phyloP scores from a whole-genome alignment of 1,139 yeast species.

The Lodderomyces metapsilosis region DNA sequence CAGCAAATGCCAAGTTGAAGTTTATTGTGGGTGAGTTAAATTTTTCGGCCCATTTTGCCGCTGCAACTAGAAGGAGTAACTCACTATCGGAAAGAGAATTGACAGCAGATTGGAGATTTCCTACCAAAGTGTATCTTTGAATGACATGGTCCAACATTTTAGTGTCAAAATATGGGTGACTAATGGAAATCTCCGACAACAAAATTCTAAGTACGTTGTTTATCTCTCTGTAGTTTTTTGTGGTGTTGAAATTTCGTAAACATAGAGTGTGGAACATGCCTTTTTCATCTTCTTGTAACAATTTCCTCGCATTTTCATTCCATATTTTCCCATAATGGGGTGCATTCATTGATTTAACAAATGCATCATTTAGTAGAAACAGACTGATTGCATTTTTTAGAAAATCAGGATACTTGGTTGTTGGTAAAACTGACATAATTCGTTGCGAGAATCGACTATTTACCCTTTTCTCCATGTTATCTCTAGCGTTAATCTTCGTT shows the following conservation, averaged over 20 bases:
- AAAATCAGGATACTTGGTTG: slow-evolving; percentile 45
- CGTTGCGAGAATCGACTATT: slow-evolving; percentile 87
- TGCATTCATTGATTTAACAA: slow-evolving; percentile 18
- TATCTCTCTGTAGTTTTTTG: slow-evolving; percentile 57
- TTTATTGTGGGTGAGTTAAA: slow-evolving; percentile 58
- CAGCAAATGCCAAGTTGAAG: slow-evolving; percentile 75
- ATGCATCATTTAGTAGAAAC: slow-evolving; percentile 23
- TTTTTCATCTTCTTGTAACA: slow-evolving; percentile 12
- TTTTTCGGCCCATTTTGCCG: slow-evolving; percentile 68
- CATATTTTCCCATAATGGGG: slow-evolving; percentile 38
- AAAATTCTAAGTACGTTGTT: slow-evolving; percentile 52
- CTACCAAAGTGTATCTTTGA: neutral
- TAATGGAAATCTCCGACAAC: slow-evolving; percentile 28
- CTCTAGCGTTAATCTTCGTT: slow-evolving; percentile 71
- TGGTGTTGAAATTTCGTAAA: slow-evolving; percentile 54
- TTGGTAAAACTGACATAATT: slow-evolving; percentile 57
- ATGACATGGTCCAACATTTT: neutral
- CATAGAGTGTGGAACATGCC: slow-evolving; percentile 19
- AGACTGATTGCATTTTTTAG: slow-evolving; percentile 30
- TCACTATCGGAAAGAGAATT: slow-evolving; percentile 67
- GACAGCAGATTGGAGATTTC: slow-evolving; percentile 9
- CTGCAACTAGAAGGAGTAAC: slow-evolving; percentile 63
- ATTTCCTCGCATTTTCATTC: slow-evolving; percentile 46
- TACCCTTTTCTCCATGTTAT: slow-evolving; percentile 85
- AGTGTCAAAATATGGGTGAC: slow-evolving; percentile 28